These are phyloP conservation scores for Rhododendron vialii DNA, from an alignment of 148 eudicot genomes.

Conservation along the genomic window DNA sequence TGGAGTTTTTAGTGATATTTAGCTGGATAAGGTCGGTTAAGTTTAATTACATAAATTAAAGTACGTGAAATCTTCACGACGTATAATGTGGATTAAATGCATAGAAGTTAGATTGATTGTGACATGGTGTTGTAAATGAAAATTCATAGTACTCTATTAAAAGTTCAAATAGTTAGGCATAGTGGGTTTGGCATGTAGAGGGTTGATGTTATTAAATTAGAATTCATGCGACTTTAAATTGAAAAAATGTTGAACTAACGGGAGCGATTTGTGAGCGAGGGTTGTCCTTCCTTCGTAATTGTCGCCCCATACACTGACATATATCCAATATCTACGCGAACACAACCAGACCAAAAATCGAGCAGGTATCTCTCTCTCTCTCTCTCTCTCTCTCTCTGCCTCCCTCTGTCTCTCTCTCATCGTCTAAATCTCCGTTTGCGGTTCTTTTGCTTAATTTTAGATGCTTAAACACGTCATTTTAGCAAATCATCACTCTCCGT, in stretches of 20 bases:
- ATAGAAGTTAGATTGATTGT: neutral
- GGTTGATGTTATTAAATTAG: neutral
- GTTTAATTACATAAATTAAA: too few species aligned
- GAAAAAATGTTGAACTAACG: neutral
- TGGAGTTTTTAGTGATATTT: too few species aligned
- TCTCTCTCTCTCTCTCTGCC: neutral
- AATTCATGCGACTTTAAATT: neutral
- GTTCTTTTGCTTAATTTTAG: neutral
- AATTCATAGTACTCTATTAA: neutral
- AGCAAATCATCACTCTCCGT: neutral
- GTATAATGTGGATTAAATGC: too few species aligned
- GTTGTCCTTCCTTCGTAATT: neutral
- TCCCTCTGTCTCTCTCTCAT: neutral
- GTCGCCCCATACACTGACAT: neutral
- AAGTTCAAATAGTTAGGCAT: neutral
- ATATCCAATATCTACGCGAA: neutral
- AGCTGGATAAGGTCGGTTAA: too few species aligned
- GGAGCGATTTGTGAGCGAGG: neutral
- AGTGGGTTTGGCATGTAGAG: neutral
- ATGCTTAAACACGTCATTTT: neutral
- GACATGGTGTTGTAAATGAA: neutral
- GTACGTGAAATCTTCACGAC: too few species aligned
- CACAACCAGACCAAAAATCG: neutral
- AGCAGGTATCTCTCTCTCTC: neutral
- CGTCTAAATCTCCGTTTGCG: neutral